Base-by-base conservation (phyloP, 1,284 basidiomycete genomes). In the Leccinum subatratum region DNA sequence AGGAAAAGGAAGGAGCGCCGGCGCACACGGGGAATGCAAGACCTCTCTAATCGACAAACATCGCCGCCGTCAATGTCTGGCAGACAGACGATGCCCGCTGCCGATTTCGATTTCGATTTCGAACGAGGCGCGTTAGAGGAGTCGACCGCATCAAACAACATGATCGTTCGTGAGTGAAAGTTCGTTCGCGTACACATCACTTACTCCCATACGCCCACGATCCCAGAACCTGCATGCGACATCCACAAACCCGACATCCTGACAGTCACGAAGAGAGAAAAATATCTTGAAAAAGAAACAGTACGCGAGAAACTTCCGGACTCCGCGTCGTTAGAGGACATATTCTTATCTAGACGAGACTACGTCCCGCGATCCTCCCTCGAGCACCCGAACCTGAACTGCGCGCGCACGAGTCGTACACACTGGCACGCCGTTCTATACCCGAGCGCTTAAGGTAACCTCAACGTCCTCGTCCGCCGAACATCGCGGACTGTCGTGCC, bases 341-440 rank as follows among this genome's bases (percentile, higher is more conserved):
- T 18, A 51, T 65, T 25, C 22, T n/a, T 4, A 20, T 66, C 12
- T 8, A 51, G 14, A 63, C 22, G 9, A 25, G 25, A 57, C 28
- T 5, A 18, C 42, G 12, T 57, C 32, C 66, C 48, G 30, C 68
- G 67, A 70, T 57, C 66, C 61, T 68, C 61, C 25, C 66, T 65
- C 59, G 51, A 54, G 25, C 20, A 57, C 12, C 20, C 56, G 58
- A 58, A 37, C 68, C 69, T 61, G 59, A 62, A 9, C 45, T 62
- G 18, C 45, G 25, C 61, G 18, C 28, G 56, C 56, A 28, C n/a
- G 61, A 62, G 12, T 20, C 45, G 14, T 45, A 11, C 6, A 54
- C 22, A 9, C 32, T 9, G 32, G 28, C 4, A 51, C 12, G 45
- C 45, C 45, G 11, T 25, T 16, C 51, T 8, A 54, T 54, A 54